Evolutionary conservation across 305 asterid species (phyloP), one percentile per base, ranked within the genome.

Genomic region (Fraxinus angustifolia): DNA sequence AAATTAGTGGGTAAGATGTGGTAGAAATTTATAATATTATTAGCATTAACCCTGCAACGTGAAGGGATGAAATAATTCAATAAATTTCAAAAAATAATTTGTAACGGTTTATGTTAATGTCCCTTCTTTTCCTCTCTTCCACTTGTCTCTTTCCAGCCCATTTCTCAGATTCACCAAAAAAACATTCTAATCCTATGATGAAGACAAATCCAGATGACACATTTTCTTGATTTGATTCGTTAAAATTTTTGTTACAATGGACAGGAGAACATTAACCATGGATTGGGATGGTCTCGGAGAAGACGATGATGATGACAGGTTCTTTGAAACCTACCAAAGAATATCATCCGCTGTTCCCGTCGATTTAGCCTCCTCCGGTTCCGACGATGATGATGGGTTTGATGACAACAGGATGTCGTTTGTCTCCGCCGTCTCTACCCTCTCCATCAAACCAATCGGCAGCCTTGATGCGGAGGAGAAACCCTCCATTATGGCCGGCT

Each of bases 381-480:
- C 97, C 3, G 96, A 86, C 5, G 88, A 92, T 4, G 93, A 88
- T 23, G 90, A 84, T 8, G 95, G 86, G n/a, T 95, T 89, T 26
- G 97, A 92, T 42, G 99, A 96, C 8, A 86, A 96, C 48, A 92
- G 99, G 0, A 86, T 84, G 82, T 96, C 99, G 2, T 96, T 96
- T 77, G 87, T 79, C 8, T 89, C 94, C 11, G 81, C 83, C 42
- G 70, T 87, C 35, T 91, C 98, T 0, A 82, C 92, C 8, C 82
- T 93, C 23, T 82, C 93, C 33, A 5, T 81, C n/a, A 83, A 84
- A 35, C 81, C 36, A 78, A 42, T 77, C 86, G 84, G 65, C 8
- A 80, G 88, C 12, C 2, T 83, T 19, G 83, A 88, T 12, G 17
- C 81, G 11, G 77, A 72, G 77, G 23, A 72, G 2, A 79, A 82